Conservation (phyloP, 2,329 filamentous ascomycete species). For the Fusarium setosum region DNA sequence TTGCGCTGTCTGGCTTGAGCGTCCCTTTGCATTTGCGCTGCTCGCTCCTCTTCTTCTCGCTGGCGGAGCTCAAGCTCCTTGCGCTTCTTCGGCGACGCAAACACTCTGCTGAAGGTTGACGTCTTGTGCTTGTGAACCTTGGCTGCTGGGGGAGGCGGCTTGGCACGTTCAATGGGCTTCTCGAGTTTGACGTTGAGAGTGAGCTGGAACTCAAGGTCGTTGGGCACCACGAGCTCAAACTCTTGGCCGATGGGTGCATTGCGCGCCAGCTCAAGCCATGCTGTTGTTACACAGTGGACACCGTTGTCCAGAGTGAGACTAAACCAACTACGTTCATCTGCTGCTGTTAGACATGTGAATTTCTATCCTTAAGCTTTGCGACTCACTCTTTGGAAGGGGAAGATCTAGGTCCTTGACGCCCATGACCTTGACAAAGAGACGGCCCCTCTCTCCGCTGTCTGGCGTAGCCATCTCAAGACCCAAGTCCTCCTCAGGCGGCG, state of each 20-base stretch:
- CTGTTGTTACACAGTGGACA: slow-evolving; percentile 95
- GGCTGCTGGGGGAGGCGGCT: slow-evolving; percentile 64
- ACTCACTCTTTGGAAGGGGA: slow-evolving; percentile 88
- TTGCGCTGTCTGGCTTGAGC: slow-evolving; percentile 72
- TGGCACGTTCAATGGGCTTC: slow-evolving; percentile 73
- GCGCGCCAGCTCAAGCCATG: slow-evolving; percentile 91
- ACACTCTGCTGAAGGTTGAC: slow-evolving; percentile 90
- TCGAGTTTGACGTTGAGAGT: slow-evolving; percentile 96
- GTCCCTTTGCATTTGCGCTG: slow-evolving; percentile 72
- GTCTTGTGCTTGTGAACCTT: slow-evolving; percentile 80
- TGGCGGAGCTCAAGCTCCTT: slow-evolving; percentile 91
- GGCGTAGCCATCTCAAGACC: slow-evolving; percentile 68
- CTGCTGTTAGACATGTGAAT: slow-evolving; percentile 38
- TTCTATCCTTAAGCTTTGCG: not conserved
- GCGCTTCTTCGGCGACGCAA: slow-evolving; percentile 95
- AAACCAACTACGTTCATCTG: slow-evolving; percentile 92
- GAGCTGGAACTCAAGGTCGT: slow-evolving; percentile 98
- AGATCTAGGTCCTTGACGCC: slow-evolving; percentile 96
- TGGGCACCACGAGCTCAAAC: slow-evolving; percentile 96
- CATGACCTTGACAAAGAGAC: slow-evolving; percentile 98
- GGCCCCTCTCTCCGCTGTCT: slow-evolving; percentile 87
- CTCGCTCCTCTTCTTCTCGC: slow-evolving; percentile 83
- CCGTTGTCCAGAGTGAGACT: slow-evolving; percentile 98
- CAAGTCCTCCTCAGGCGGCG: slow-evolving; percentile 77
- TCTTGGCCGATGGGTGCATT: slow-evolving; percentile 97